phyloP scores from a whole-genome alignment of 306 rosid genomes.

The Cyamopsis tetragonoloba region DNA sequence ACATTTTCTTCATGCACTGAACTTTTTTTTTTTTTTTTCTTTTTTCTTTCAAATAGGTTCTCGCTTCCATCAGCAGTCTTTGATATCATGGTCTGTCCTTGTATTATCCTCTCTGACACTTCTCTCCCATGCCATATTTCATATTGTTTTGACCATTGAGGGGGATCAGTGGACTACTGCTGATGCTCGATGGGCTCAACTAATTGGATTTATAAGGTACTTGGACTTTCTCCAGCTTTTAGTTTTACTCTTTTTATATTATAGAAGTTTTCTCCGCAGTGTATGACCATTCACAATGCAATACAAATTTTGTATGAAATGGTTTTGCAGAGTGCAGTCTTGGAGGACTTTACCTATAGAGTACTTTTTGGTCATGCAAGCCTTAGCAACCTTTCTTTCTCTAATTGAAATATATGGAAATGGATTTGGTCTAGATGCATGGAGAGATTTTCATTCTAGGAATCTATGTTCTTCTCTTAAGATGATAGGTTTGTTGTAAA shows the following conservation, averaged over 20 bases:
- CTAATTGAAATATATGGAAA: conserved; percentile 58
- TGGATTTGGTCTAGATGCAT: conserved; percentile 47
- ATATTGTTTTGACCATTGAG: conserved; percentile 57
- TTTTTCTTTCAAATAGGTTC: conserved; percentile 39
- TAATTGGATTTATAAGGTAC: conserved; percentile 74
- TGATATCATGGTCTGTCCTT: conserved; percentile 64
- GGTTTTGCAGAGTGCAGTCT: conserved; percentile 68
- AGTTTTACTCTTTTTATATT: not conserved
- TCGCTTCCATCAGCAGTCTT: conserved; percentile 46
- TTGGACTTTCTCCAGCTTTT: conserved; percentile 7
- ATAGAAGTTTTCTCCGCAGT: not conserved
- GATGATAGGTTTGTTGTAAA: conserved; percentile 48
- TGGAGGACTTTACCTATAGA: conserved; percentile 56
- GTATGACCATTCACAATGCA: not conserved
- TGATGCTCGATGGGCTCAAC: conserved; percentile 72
- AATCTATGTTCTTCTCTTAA: conserved; percentile 26
- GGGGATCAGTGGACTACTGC: conserved; percentile 47
- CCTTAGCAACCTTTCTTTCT: conserved; percentile 56
- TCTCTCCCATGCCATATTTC: conserved; percentile 62
- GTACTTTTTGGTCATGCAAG: conserved; percentile 59
- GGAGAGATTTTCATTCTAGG: conserved; percentile 61
- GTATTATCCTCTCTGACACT: conserved; percentile 57
- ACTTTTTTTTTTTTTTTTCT: not conserved
- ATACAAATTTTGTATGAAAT: conserved; percentile 8
- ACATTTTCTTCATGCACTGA: conserved; percentile 2